phyloP scores from a whole-genome alignment of 129 eudicot genomes.

The Glebionis coronaria region DNA sequence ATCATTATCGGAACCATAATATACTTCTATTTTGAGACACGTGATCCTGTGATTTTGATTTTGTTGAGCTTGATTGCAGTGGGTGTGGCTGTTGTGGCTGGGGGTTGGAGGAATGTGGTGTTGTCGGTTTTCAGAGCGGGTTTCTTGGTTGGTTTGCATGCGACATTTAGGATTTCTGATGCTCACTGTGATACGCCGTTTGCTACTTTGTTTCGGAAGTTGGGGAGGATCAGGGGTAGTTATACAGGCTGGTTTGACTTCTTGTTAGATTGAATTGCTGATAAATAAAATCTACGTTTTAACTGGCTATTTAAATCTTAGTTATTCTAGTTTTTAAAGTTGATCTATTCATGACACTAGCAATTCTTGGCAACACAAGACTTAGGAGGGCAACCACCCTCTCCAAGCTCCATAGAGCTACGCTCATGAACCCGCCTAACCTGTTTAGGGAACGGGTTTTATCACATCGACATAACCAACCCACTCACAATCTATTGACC shows the following conservation, averaged over 20 bases:
- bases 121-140: conserved; percentile 33
- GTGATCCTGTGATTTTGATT: conserved; percentile 46
- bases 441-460: too few species aligned
- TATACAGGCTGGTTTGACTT: conserved; percentile 41
- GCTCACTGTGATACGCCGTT: conserved; percentile 45
- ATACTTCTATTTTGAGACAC: conserved; percentile 35
- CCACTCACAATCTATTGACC: too few species aligned
- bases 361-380: too few species aligned
- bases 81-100: conserved; percentile 40
- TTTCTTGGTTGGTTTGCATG: conserved; percentile 45
- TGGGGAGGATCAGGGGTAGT: conserved; percentile 45
- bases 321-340: too few species aligned
- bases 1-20: conserved; percentile 44
- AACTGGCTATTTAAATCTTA: too few species aligned
- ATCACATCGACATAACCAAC: too few species aligned
- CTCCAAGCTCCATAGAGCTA: too few species aligned
- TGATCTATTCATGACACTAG: too few species aligned
- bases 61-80: conserved; percentile 34
- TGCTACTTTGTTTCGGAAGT: conserved; percentile 54
- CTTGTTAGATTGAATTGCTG: conserved; percentile 4
- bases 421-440: too few species aligned
- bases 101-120: conserved; percentile 51
- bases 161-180: conserved; percentile 48
- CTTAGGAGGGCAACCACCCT: too few species aligned
- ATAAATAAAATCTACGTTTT: too few species aligned